Evolutionary conservation across 1,284 basidiomycete genomes (phyloP), one percentile per base, ranked within the genome.

Genomic region (Mycena citricolor): DNA sequence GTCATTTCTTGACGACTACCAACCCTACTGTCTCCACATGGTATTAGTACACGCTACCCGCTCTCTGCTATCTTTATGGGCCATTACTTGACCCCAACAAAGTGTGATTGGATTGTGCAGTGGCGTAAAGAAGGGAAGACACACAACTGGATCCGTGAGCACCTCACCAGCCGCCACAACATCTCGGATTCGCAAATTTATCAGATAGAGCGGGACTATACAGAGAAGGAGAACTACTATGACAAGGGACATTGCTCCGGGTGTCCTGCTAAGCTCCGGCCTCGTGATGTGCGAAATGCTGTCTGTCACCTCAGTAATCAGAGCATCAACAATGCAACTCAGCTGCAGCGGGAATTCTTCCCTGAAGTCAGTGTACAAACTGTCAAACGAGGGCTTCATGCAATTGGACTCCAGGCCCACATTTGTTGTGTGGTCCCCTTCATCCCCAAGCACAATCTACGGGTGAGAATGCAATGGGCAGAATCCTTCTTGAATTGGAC

Each of bases 151-250:
- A 55, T 55, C 32, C 14, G 44, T 1, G 34, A 25, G 13, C 39
- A 35, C 39, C 29, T 54, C 5, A 19, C 25, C 8, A 37, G 32
- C 20, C 21, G 37, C 11, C 38, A 47, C 29, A 31, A 52, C 40
- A 20, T 54, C 19, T 36, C 39, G 5, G 36, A 54, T 26, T 21
- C 24, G 13, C 17, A 17, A 26, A 54, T 54, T 38, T 31, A 16
- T 11, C 28, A 32, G 10, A 49, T 54, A 13, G 33, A 36, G 26
- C 35, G 33, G 29, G 28, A 17, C 6, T 52, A 52, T 38, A 35
- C 11, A 16, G 44, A 42, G 12, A 50, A 52, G 47, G 44, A 55
- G 38, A 52, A 54, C 26, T 54, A 49, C 31, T 44, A 54, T 24
- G 30, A 50, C 20, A 42, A 52, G 5, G 44, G 44, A 21, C 47